These are phyloP conservation scores for Metarhizium anisopliae DNA, from an alignment of 2,329 filamentous ascomycete genomes.

Conservation along the genomic window DNA sequence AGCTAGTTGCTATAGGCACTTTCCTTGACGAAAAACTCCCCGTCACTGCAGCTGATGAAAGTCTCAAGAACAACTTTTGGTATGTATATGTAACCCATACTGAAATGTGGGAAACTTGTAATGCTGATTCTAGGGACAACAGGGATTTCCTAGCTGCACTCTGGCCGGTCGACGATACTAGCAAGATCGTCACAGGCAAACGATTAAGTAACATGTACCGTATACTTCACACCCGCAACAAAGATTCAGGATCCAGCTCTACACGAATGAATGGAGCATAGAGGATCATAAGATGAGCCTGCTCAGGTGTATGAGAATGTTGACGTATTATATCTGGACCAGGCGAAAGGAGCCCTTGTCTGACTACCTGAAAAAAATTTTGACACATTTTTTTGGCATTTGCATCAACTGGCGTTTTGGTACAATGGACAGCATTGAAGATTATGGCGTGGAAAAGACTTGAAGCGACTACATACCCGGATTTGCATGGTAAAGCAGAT, in stretches of 20 bases:
- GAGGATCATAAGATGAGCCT: background rate
- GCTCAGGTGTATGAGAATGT: background rate
- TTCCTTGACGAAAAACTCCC: slow-evolving; percentile 44
- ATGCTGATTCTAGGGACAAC: background rate
- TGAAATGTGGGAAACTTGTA: slow-evolving; percentile 11
- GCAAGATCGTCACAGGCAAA: slow-evolving; percentile 33
- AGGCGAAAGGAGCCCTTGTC: background rate
- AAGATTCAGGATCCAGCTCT: slow-evolving; percentile 18
- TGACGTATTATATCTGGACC: background rate
- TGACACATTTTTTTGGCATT: slow-evolving; percentile 8
- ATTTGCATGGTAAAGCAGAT: slow-evolving; percentile 14
- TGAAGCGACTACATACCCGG: slow-evolving; percentile 17
- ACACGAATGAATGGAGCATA: slow-evolving; percentile 22
- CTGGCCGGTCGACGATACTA: slow-evolving; percentile 37
- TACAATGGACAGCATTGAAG: slow-evolving; percentile 12
- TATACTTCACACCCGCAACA: slow-evolving; percentile 26
- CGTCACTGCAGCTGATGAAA: slow-evolving; percentile 30
- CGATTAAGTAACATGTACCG: slow-evolving; percentile 36
- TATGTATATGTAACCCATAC: slow-evolving; percentile 20
- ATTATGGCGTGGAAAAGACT: slow-evolving; percentile 11
- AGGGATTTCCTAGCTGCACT: slow-evolving; percentile 37
- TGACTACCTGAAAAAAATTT: background rate
- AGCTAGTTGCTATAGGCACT: slow-evolving; percentile 53
- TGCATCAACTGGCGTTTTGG: slow-evolving; percentile 18
- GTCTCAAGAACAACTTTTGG: slow-evolving; percentile 42